These are phyloP conservation scores for Arthrobotrys sphaeroides DNA, from an alignment of 2,329 filamentous ascomycete species.

Conservation along the genomic window DNA sequence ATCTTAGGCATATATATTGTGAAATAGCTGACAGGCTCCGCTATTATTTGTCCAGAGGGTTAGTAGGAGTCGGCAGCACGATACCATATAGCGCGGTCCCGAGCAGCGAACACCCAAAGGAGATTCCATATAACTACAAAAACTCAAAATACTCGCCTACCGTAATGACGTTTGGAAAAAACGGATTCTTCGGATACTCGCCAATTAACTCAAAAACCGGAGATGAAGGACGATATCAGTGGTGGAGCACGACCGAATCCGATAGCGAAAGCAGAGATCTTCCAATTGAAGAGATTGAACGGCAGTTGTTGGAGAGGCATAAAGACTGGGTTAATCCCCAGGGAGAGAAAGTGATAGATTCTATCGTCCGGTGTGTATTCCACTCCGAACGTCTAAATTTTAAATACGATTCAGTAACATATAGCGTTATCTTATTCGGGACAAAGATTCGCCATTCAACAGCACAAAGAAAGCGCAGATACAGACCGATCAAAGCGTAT, in stretches of 20 bases:
- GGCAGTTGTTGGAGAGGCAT: conserved; percentile 35
- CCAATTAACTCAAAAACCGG: conserved; percentile 36
- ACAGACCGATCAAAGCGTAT: conserved; percentile 36
- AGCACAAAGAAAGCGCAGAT: conserved; percentile 34
- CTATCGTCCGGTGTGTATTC: conserved; percentile 18
- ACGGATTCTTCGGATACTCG: conserved; percentile 51
- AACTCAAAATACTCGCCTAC: conserved; percentile 39
- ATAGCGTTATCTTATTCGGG: background rate
- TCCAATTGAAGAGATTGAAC: conserved; percentile 42
- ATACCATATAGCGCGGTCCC: conserved; percentile 40
- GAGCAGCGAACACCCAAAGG: conserved; percentile 33
- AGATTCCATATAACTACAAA: conserved; percentile 49
- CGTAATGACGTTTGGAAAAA: conserved; percentile 48
- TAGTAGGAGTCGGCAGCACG: conserved; percentile 39
- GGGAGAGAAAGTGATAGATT: conserved; percentile 35
- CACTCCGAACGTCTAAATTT: background rate
- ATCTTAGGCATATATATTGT: background rate
- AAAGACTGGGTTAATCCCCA: conserved; percentile 45
- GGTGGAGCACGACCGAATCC: conserved; percentile 52
- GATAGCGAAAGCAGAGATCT: conserved; percentile 30
- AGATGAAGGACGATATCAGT: conserved; percentile 43
- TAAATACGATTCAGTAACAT: background rate
- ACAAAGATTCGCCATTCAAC: conserved; percentile 31
- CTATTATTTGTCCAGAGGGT: background rate
- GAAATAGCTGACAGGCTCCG: background rate